Conservation (phyloP, 2,329 filamentous ascomycete genomes). For the Delphinella strobiligena region DNA sequence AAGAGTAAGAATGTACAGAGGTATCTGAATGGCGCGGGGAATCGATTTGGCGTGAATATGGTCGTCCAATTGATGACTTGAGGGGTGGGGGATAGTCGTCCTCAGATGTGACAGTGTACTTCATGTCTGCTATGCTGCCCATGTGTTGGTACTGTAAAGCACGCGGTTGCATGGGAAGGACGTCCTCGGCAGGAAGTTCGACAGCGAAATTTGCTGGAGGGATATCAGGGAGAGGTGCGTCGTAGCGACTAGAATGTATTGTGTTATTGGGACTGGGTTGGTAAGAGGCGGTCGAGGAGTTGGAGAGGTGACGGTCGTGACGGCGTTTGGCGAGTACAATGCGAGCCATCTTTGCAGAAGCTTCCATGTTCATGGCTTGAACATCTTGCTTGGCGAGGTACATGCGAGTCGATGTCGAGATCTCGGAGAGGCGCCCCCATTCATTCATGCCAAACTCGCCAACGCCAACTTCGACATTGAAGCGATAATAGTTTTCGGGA, state of each 20-base stretch:
- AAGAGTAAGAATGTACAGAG: constrained; percentile 12
- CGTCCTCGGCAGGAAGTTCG: constrained; percentile 47
- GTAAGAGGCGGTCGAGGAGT: constrained; percentile 18
- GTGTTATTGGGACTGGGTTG: constrained; percentile 9
- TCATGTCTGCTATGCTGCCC: constrained; percentile 50
- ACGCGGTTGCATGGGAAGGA: constrained; percentile 20
- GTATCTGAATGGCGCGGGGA: constrained; percentile 9
- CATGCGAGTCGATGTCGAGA: constrained; percentile 79
- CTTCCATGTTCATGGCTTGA: constrained; percentile 63
- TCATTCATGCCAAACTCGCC: constrained; percentile 99
- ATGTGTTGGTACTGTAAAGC: constrained; percentile 37
- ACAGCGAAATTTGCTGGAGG: constrained; percentile 37
- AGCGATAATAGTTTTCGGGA: constrained; percentile 69
- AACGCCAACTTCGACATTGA: constrained; percentile 95
- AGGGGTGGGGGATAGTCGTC: constrained; percentile 45
- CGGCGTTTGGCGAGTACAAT: too few species aligned
- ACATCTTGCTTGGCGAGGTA: constrained; percentile 67
- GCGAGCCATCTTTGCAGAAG: constrained; percentile 64
- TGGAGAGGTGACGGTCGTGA: constrained; percentile 40
- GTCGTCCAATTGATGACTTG: constrained; percentile 11
- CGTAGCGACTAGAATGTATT: background rate
- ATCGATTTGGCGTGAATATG: constrained; percentile 11
- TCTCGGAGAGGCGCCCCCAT: constrained; percentile 87
- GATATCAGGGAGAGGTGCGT: constrained; percentile 20
- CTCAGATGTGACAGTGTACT: constrained; percentile 50